Evolutionary conservation across 306 rosid species (phyloP), one percentile per base, ranked within the genome.

Genomic region (Neltuma alba): DNA sequence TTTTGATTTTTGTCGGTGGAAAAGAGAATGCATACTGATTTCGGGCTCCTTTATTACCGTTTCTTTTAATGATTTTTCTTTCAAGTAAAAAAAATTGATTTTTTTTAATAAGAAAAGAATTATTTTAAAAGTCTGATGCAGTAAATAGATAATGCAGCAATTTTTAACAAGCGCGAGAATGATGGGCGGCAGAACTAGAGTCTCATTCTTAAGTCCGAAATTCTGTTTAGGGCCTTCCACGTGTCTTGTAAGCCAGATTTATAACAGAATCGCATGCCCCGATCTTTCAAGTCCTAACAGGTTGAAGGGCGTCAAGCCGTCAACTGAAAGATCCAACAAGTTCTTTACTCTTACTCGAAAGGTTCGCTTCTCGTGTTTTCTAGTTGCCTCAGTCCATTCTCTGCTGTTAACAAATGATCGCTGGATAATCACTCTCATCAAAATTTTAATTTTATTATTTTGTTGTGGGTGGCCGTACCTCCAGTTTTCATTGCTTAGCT

Each of bases 341-440:
- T 72, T 58, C 48, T 37, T 37, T 9, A 18, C 70, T 54, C 11
- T 31, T 78, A 52, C 63, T 75, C 25, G 12, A 58, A 12, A 61
- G 81, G 83, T 78, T 83, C n/a, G 77, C 37, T 4, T 67, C 45
- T 67, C 33, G 48, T 11, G 28, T 3, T 40, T 21, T 13, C 34
- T 6, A 4, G 16, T 42, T 3, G 27, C 37, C 57, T 69, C 27
- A 6, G 10, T 38, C 50, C 27, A 21, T 41, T 75, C 5, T 14
- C 8, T 34, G 9, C 41, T 65, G 9, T 25, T 3, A 27, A 4
- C 6, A 16, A 37, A 3, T 78, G 20, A 45, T 70, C 13, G 16
- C 12, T 18, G 10, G 50, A 27, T 65, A 45, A 4, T 63, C 50
- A 10, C n/a, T 31, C 15, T 63, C 40, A 1, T 36, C 38, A 18